Base-by-base conservation (phyloP, 169 alveolate genomes). In the Plasmodium relictum region DNA sequence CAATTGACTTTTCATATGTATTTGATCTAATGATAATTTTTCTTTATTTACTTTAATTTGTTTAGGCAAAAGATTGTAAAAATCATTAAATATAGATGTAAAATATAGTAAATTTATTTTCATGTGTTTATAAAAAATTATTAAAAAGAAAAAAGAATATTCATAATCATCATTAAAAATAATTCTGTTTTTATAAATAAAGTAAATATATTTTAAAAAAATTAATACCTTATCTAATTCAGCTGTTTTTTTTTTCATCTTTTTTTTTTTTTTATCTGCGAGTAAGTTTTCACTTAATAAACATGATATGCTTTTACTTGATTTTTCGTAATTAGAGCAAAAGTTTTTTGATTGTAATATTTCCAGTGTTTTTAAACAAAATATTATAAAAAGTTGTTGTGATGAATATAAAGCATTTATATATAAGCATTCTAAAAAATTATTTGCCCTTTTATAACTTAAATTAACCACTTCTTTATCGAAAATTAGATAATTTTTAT, bases 151-250 rank as follows among this genome's bases (percentile, higher is more conserved):
- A 52, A 68, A 68, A 6, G 73, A 39, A 45, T 44, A 83, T 24
- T 83, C 85, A 48, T 83, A 83, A 68, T 68, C 73, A 41, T 68
- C 69, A 41, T 72, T 83, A 42, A 83, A 24, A 10, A 83, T 83
- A 6, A 56, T 26, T 83, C 45, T 83, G 18, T 83, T 22, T 59
- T 68, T 56, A 41, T 68, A 83, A 6, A 72, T 72, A 72, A 66
- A 83, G 45, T 68, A 42, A 50, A 83, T 83, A 83, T 83, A 66
- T 83, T 83, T 83, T 68, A 83, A 62, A 26, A 83, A 83, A n/a
- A 68, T 44, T 31, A 44, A 83, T 9, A 83, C 37, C 68, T 83
- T 58, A 48, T 83, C 91, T 2, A 83, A 6, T 7, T 56, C 73
- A n/a, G 69, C 58, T 59, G 8, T 18, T 41, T 52, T 63, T 52